A percentile compares a stretch with the other conserved stretches of the same genome.
phyloP scores from a whole-genome alignment of 1,139 yeast genomes.

The Blastobotrys niveus region DNA sequence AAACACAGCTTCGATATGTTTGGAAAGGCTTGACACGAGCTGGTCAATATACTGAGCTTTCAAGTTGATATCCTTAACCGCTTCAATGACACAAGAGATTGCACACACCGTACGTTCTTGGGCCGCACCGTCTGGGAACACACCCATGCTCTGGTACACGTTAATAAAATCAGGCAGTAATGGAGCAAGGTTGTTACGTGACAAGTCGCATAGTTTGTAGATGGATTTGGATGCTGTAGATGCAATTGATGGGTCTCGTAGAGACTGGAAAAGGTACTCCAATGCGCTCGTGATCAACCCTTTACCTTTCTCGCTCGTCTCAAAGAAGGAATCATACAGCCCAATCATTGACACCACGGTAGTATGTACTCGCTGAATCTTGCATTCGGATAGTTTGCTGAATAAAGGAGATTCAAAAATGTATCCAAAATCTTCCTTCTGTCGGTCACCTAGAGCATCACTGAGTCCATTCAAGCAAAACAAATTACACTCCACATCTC shows the following conservation, averaged over 20 bases:
- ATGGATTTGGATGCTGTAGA: slow-evolving; percentile 36
- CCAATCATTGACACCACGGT: slow-evolving; percentile 37
- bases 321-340: slow-evolving; percentile 33
- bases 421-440: slow-evolving; percentile 21
- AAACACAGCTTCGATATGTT: slow-evolving; percentile 17
- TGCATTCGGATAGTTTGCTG: slow-evolving; percentile 27
- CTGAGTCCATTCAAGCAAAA: slow-evolving; percentile 51
- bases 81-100: slow-evolving; percentile 34
- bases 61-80: slow-evolving; percentile 23
- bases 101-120: slow-evolving; percentile 37
- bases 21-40: slow-evolving; percentile 25
- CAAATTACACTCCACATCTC: slow-evolving; percentile 63
- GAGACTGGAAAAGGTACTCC: slow-evolving; percentile 34
- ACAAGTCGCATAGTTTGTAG: slow-evolving; percentile 34
- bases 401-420: slow-evolving; percentile 13
- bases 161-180: slow-evolving; percentile 31
- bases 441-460: slow-evolving; percentile 34
- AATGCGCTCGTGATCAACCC: slow-evolving; percentile 30
- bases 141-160: slow-evolving; percentile 28
- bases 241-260: slow-evolving; percentile 28
- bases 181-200: slow-evolving; percentile 28
- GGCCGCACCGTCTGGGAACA: slow-evolving; percentile 25
- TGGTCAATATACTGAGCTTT: slow-evolving; percentile 25
- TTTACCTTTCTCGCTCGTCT: slow-evolving; percentile 27
- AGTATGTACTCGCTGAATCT: slow-evolving; percentile 28